Evolutionary conservation across 441 rosid genomes (phyloP), one percentile per base, ranked within the genome.

Genomic region (Corymbia calophylla): DNA sequence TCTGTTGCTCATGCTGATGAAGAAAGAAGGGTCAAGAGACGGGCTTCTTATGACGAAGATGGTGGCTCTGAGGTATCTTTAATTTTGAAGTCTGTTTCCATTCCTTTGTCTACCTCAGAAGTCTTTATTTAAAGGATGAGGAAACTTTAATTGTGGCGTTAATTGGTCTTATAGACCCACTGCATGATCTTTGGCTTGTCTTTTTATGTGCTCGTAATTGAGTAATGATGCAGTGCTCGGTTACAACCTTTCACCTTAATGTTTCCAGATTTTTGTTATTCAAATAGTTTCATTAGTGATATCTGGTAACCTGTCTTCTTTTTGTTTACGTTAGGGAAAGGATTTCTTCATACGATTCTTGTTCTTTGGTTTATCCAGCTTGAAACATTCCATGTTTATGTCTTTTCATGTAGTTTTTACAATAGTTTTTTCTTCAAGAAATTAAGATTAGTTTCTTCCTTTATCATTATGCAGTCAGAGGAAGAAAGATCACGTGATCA

Each of bases 401-500:
- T 62, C 53, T 11, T 62, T 15, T 53, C 39, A 25, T 51, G 39
- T 48, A 56, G 49, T 73, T 39, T 81, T n/a, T 54, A 48, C 77
- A 48, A 31, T 70, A 51, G 53, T 73, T 73, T 51, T 87, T 35
- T 81, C 87, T 11, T 86, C 48, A 39, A 86, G 66, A 58, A 86
- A 86, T 31, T 35, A 54, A 31, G 87, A 86, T 44, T 32, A 31
- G n/a, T 53, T 49, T 64, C 39, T 89, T 35, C 64, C 87, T 64
- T 60, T 39, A 21, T 73, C 51, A 17, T 86, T 58, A 13, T 91
- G 92, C 92, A 97, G 99, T 96, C 99, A 8, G 99, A 98, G 91
- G 98, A 97, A 92, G 99, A 98, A 93, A 96, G 95, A 89, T 51
- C 94, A 93, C 99, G 94, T 55, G 99, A 98, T 92, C 99, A 97